These are phyloP conservation scores for Citrus reticulata DNA, from an alignment of 345 rosid genomes.

Conservation along the genomic window DNA sequence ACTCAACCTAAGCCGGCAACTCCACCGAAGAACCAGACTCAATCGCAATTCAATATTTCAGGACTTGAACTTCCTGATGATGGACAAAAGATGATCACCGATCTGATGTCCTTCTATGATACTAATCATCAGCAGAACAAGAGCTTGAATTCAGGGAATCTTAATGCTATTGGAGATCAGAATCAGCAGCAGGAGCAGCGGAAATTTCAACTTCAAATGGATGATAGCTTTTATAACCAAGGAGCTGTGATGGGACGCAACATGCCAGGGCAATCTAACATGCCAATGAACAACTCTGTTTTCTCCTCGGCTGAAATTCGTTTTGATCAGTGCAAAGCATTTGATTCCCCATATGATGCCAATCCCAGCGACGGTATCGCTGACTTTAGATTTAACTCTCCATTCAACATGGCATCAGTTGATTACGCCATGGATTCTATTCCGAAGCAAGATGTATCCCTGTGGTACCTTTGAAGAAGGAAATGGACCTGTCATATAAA, in stretches of 20 bases:
- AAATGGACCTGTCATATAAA: neutral
- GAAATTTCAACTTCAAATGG: slow-evolving; percentile 29
- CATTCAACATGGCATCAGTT: slow-evolving; percentile 27
- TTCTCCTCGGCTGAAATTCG: slow-evolving; percentile 22
- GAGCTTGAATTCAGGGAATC: slow-evolving; percentile 16
- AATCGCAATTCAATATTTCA: slow-evolving; percentile 27
- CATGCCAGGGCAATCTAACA: slow-evolving; percentile 18
- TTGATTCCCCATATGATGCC: slow-evolving; percentile 31
- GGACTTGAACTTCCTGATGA: slow-evolving; percentile 53
- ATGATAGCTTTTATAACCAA: slow-evolving; percentile 26
- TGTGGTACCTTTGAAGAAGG: slow-evolving; percentile 25
- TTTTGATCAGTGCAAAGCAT: slow-evolving; percentile 33
- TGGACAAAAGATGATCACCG: slow-evolving; percentile 48
- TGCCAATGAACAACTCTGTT: slow-evolving; percentile 21
- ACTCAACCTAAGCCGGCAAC: slow-evolving; percentile 13
- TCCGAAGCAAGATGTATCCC: slow-evolving; percentile 31
- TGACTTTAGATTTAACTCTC: slow-evolving; percentile 30
- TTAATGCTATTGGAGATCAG: slow-evolving; percentile 3
- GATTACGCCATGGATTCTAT: slow-evolving; percentile 22
- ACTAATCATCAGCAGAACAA: slow-evolving; percentile 34
- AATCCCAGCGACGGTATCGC: neutral
- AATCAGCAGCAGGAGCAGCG: slow-evolving; percentile 21
- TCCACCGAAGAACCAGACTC: slow-evolving; percentile 2
- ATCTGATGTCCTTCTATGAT: slow-evolving; percentile 50
- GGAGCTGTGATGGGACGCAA: slow-evolving; percentile 28